Base-by-base conservation (phyloP, 2,329 filamentous ascomycete species). In the Hypoxylon sp. region DNA sequence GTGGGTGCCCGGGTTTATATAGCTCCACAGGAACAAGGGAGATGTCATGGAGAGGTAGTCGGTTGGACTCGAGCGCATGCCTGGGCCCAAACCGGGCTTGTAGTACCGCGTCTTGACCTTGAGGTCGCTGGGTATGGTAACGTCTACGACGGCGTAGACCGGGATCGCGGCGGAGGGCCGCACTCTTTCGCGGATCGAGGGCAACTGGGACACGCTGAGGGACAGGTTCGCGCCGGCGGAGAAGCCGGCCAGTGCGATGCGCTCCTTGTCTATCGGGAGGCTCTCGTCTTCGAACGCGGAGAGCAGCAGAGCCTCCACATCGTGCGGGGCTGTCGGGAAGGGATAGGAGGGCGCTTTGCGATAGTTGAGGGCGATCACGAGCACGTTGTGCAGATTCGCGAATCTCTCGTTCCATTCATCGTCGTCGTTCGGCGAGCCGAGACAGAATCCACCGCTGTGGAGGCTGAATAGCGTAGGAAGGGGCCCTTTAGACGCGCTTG, bases 341-440 rank as follows among this genome's bases (percentile, higher is more conserved):
- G 65, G 65, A 49, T 67, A 58, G 2, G 50, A 55, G 0, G 75
- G 77, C 0, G 73, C 69, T 59, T 73, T 73, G 43, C 68, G 66
- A 57, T 79, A 79, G 51, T 76, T 68, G 25, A 79, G 64, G 40
- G 65, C 71, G 31, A 78, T 61, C 7, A 78, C 74, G n/a, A 76
- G 62, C 42, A 76, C 61, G 37, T 69, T 66, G 43, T 73, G 66
- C 15, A 65, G 63, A 21, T 69, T 67, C 8, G 73, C 67, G 58
- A 76, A 73, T 34, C 61, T 60, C 30, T 60, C 58, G 42, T 72
- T 76, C 64, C 73, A 71, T 7, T 57, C 52, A 55, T 78, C 73
- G 52, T 77, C 74, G 16, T 72, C 57, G 19, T 59, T 34, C 0
- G 74, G 67, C 13, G 68, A 55, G 47, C 71, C 67, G 25, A 78